These are phyloP conservation scores for Capsicum baccatum DNA, from an alignment of 257 asterid species.

Conservation along the genomic window DNA sequence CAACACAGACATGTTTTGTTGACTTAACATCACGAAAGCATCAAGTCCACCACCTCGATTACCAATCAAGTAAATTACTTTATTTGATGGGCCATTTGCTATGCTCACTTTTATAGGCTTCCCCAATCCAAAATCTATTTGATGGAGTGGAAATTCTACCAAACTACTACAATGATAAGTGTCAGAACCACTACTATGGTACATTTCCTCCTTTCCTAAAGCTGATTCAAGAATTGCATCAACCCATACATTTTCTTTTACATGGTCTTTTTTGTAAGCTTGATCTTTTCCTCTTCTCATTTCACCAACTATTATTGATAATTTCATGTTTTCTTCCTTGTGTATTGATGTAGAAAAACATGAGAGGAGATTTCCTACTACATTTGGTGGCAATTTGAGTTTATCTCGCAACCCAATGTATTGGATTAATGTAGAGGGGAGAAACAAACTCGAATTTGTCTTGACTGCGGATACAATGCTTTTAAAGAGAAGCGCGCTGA, in stretches of 20 bases:
- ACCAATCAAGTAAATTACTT: conserved; percentile 2
- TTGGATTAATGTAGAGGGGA: neutral
- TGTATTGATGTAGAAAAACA: neutral
- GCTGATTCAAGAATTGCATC: neutral
- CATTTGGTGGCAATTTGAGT: neutral
- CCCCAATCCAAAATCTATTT: neutral
- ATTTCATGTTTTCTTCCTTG: neutral
- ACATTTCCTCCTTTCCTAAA: neutral
- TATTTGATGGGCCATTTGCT: neutral
- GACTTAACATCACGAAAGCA: neutral
- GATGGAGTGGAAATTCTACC: neutral
- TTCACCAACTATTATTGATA: conserved; percentile 19
- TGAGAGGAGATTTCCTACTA: conserved; percentile 6
- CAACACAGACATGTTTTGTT: neutral
- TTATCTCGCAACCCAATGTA: neutral
- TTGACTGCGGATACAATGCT: neutral
- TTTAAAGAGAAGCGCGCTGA: conserved; percentile 19
- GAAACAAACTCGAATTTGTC: neutral
- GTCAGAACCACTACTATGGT: neutral
- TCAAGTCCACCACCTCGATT: neutral
- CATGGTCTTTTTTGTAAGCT: neutral
- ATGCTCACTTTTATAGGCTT: neutral
- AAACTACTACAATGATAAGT: neutral
- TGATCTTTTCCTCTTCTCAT: conserved; percentile 24
- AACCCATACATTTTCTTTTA: neutral